Base-by-base conservation (phyloP, 371 early-diverging fungal species). In the Mortierella sp. region DNA sequence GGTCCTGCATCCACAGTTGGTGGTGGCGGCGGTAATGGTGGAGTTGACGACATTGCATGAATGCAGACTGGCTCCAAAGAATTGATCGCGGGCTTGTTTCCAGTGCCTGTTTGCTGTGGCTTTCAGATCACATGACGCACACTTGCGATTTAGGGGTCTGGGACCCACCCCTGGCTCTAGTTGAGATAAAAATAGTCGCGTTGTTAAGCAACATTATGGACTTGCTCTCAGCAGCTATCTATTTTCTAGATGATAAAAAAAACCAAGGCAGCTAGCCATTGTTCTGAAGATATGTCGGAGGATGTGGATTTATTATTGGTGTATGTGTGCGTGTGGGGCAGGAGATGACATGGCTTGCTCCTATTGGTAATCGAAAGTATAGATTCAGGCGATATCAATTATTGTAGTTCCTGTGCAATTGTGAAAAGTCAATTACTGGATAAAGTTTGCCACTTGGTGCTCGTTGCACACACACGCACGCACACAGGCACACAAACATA, bases 301-400 rank as follows among this genome's bases (percentile, higher is more conserved):
- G 54, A 54, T 26, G 10, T 51, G 61, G 61, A 20, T 47, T 47
- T 5, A 10, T 45, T 58, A 30, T 68, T 66, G 51, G 22, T 8
- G 20, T 10, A 9, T 2, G 47, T 12, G 37, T 49, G 8, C 10
- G 14, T 10, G 30, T 30, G 30, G 30, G 30, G 30, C 4, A 28
- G 32, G 35, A 2, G 9, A 32, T 77, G 77, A 77, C 77, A 55
- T 77, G 77, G 68, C 77, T 43, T 18, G 22, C 30, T 77, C 68
- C 58, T 52, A 72, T 77, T 77, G 68, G 77, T 72, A 62, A 61
- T 55, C 22, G 6, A 32, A 37, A 5, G 32, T 16, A 6, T 58
- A 5, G 18, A 6, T 5, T 30, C 59, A 35, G 39, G 10, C 62
- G 14, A 32, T n/a, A n/a, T n/a, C n/a, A n/a, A n/a, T n/a, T n/a